Conservation (phyloP, 495 filamentous ascomycete genomes). For the Bacidia rubella region DNA sequence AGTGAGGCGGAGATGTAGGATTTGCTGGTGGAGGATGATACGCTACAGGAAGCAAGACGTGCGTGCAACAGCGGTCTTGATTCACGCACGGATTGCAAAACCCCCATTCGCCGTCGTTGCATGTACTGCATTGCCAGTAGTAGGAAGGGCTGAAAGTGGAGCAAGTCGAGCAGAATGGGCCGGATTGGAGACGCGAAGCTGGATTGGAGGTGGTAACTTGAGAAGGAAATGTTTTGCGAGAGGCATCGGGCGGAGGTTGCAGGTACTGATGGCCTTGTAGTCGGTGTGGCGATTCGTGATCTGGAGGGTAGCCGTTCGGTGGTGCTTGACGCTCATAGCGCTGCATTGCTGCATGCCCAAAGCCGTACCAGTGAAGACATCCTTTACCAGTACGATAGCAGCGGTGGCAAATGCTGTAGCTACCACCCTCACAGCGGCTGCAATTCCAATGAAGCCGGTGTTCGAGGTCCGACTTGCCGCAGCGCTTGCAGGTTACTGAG, state of each 20-base stretch:
- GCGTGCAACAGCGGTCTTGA: conserved; percentile 60
- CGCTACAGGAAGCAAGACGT: conserved; percentile 56
- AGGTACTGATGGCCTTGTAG: conserved; percentile 54
- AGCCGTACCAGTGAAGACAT: conserved; percentile 69
- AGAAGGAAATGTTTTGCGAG: conserved; percentile 18
- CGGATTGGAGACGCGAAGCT: conserved; percentile 49
- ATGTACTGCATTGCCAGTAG: conserved; percentile 71
- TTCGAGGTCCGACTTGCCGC: conserved; percentile 52
- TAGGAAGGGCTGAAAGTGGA: conserved; percentile 56
- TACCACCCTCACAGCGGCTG: conserved; percentile 47
- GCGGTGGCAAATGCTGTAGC: conserved; percentile 60
- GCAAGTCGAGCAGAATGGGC: conserved; percentile 73
- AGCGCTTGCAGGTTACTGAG: conserved; percentile 55
- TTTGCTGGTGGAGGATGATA: not conserved
- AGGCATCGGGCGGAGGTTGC: conserved; percentile 32
- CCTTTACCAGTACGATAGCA: conserved; percentile 66
- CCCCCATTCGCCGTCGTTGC: conserved; percentile 87
- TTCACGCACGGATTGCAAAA: conserved; percentile 77
- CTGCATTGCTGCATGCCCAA: conserved; percentile 47
- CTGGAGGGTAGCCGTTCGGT: conserved; percentile 28
- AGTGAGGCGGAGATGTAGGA: not conserved
- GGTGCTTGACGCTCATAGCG: conserved; percentile 38
- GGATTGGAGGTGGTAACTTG: conserved; percentile 50
- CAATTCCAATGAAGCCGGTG: conserved; percentile 76
- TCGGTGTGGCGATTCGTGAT: conserved; percentile 44